Percentiles rank a stretch among this genome's conserved stretches.
Conservation (phyloP, 1,284 basidiomycete genomes). For the Marasmius fiardii region DNA sequence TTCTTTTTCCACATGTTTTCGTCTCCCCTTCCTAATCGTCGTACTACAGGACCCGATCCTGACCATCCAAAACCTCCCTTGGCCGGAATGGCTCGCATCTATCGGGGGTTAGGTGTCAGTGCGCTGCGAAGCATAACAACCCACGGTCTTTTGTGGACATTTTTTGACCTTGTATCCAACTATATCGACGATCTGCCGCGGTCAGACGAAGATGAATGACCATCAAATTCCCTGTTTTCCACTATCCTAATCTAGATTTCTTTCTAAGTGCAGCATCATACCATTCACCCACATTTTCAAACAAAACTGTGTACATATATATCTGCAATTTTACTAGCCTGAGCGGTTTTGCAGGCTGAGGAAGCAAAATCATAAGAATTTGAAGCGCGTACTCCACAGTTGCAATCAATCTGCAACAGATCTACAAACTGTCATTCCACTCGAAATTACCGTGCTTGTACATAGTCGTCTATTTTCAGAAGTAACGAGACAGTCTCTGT, state of each 20-base stretch:
- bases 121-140: conserved; percentile 81
- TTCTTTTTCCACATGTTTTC: not conserved
- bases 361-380: no score
- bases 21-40: conserved; percentile 7
- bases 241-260: not conserved
- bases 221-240: not conserved
- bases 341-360: no score
- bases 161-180: conserved; percentile 72
- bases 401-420: conserved; percentile 1
- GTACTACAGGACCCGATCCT: conserved; percentile 65
- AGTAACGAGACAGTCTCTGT: conserved; percentile 98
- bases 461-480: conserved; percentile 97
- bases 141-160: conserved; percentile 79
- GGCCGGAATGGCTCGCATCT: conserved; percentile 71
- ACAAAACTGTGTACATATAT: not conserved
- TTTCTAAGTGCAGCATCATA: not conserved
- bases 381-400: no score
- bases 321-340: no score
- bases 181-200: conserved; percentile 71
- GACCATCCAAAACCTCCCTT: conserved; percentile 65
- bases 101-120: conserved; percentile 83
- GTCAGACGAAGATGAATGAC: conserved; percentile 3
- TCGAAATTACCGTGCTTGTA: conserved; percentile 60
- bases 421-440: not conserved
- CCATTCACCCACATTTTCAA: not conserved